phyloP scores from a whole-genome alignment of 306 rosid species.

The Quercus mongolica region DNA sequence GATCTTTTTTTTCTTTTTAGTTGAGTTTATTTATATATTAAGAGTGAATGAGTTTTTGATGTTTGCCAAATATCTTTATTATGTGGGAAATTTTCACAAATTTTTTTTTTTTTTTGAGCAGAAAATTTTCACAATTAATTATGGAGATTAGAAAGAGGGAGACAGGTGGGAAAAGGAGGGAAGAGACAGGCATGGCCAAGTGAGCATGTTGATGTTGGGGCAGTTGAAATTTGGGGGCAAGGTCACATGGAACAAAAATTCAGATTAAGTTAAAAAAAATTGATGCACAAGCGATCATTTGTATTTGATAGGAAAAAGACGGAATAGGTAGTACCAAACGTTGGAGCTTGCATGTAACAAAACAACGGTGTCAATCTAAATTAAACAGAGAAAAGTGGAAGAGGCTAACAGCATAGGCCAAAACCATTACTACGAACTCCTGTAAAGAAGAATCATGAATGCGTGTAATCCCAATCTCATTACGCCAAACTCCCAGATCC shows the following conservation, averaged over 20 bases:
- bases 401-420: constrained; percentile 35
- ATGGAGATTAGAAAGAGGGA: neutral
- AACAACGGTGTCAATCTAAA: constrained; percentile 34
- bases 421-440: neutral
- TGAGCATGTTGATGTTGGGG: neutral
- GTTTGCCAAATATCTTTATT: neutral
- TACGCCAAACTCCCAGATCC: neutral
- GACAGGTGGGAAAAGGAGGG: neutral
- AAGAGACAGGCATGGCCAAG: neutral
- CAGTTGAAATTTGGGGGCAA: neutral
- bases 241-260: constrained; percentile 21
- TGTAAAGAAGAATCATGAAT: neutral
- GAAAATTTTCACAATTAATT: no score
- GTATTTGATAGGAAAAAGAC: constrained; percentile 43
- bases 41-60: no score
- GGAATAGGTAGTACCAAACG: constrained; percentile 28
- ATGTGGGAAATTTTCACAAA: neutral
- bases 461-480: constrained; percentile 1
- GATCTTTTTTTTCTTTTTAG: no score
- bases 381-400: constrained; percentile 9
- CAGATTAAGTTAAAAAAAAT: constrained; percentile 24
- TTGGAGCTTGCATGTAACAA: constrained; percentile 35
- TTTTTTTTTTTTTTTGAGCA: no score
- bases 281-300: constrained; percentile 29
- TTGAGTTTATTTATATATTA: no score